phyloP scores from a whole-genome alignment of 805 yeast species.

The Yarrowia hollandica region DNA sequence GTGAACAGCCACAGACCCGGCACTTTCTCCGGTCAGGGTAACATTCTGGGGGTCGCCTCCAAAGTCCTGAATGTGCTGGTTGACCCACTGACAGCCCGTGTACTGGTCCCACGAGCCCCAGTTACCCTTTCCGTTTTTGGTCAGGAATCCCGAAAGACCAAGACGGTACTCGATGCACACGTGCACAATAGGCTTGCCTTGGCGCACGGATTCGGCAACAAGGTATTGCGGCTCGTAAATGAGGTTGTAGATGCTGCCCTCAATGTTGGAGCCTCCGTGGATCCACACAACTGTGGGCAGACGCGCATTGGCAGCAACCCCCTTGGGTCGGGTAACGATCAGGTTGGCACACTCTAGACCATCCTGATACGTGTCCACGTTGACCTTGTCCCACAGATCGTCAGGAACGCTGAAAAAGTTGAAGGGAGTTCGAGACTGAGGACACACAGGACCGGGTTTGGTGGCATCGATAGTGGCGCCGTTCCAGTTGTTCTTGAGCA shows the following conservation, averaged over 20 bases:
- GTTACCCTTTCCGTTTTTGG: constrained; percentile 43
- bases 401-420: constrained; percentile 69
- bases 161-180: constrained; percentile 46
- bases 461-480: constrained; percentile 7
- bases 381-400: constrained; percentile 63
- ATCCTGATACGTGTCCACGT: constrained; percentile 37
- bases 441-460: constrained; percentile 2
- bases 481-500: constrained; percentile 3
- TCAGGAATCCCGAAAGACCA: constrained; percentile 46
- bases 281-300: constrained; percentile 45
- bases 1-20: constrained; percentile 42
- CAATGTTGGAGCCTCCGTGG: constrained; percentile 45
- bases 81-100: constrained; percentile 50
- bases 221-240: constrained; percentile 38
- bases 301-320: not conserved
- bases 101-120: constrained; percentile 52
- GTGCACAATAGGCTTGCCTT: constrained; percentile 40
- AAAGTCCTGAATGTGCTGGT: constrained; percentile 46
- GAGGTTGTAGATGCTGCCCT: constrained; percentile 41
- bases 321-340: constrained; percentile 37
- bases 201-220: constrained; percentile 34
- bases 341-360: constrained; percentile 41
- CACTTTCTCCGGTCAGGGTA: constrained; percentile 50
- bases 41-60: constrained; percentile 50
- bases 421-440: constrained; percentile 16